These are phyloP conservation scores for Chrysopogon serrulatus DNA, from an alignment of 176 grass and related monocot species.

Conservation along the genomic window DNA sequence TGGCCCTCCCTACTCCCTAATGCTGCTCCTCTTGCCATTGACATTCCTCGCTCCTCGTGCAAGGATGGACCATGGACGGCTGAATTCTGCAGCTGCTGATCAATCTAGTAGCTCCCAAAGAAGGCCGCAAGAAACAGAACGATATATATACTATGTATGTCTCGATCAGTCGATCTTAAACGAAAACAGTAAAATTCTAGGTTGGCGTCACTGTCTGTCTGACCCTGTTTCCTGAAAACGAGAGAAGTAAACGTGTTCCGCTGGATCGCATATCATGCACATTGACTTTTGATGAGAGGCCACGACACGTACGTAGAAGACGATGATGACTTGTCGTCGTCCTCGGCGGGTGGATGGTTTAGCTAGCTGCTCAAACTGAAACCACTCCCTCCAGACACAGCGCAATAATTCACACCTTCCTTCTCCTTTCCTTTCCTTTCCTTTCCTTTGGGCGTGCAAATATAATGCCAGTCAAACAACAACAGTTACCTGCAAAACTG, in stretches of 20 bases:
- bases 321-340: neutral
- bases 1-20: neutral
- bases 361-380: neutral
- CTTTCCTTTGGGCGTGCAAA: neutral
- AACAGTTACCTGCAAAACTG: neutral
- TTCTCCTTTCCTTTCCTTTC: neutral
- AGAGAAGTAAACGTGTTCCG: slow-evolving; percentile 23
- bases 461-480: neutral
- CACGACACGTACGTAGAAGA: neutral
- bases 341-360: neutral
- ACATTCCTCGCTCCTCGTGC: neutral
- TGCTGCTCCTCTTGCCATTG: neutral
- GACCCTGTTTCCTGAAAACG: neutral
- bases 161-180: neutral
- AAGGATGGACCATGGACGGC: neutral
- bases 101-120: neutral
- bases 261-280: neutral
- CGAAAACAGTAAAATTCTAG: neutral
- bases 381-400: neutral
- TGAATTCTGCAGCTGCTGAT: neutral
- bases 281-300: neutral
- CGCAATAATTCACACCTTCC: neutral
- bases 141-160: too few species aligned
- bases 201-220: neutral
- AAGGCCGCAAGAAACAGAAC: neutral